Percentiles rank a stretch among this genome's conserved stretches.
Conservation (phyloP, 129 eudicot species). For the Silybum marianum region DNA sequence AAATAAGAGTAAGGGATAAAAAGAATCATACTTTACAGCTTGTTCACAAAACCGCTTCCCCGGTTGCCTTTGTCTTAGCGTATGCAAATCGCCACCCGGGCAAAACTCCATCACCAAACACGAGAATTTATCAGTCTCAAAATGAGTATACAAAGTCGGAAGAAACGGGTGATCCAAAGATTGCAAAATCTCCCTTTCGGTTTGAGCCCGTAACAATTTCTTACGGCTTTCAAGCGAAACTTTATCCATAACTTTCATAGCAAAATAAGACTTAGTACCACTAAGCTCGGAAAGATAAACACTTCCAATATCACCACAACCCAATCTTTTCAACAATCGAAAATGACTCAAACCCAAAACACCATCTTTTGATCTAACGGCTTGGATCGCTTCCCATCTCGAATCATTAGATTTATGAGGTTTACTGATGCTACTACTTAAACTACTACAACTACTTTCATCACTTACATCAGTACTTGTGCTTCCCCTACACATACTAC, state of each 20-base stretch:
- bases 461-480: constrained; percentile 79
- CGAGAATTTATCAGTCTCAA: constrained; percentile 79
- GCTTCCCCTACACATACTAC: constrained; percentile 76
- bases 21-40: constrained; percentile 74
- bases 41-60: constrained; percentile 82
- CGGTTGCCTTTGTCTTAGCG: constrained; percentile 77
- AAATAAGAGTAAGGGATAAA: constrained; percentile 3
- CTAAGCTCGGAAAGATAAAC: constrained; percentile 78
- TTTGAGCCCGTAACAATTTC: constrained; percentile 71
- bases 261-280: constrained; percentile 74
- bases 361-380: constrained; percentile 61
- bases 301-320: constrained; percentile 89
- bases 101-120: constrained; percentile 93
- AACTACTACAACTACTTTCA: constrained; percentile 79
- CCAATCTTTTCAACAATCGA: constrained; percentile 67
- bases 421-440: constrained; percentile 66
- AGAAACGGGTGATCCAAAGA: constrained; percentile 84
- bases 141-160: constrained; percentile 73
- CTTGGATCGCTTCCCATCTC: constrained; percentile 91
- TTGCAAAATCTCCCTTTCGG: constrained; percentile 77
- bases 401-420: constrained; percentile 80
- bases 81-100: constrained; percentile 85
- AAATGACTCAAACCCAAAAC: constrained; percentile 70
- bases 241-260: constrained; percentile 88
- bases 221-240: constrained; percentile 65